Evolutionary conservation across 352 stramenopile species (phyloP).

Genomic region (Phytophthora aleatoria): DNA sequence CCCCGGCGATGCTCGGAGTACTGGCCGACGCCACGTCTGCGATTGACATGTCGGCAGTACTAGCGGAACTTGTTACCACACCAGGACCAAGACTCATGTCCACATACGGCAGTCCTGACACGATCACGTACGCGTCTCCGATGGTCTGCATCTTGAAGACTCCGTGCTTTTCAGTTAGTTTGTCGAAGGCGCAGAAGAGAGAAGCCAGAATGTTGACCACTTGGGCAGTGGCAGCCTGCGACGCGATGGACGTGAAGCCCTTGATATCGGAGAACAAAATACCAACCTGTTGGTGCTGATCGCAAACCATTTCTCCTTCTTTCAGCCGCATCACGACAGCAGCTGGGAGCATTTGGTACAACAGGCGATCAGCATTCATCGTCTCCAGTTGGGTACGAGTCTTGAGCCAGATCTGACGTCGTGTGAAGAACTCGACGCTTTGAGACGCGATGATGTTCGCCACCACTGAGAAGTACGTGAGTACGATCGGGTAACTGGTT

Average conservation of each 20-base stretch:
- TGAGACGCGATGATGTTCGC: slow-evolving; percentile 83
- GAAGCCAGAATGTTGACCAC: slow-evolving; percentile 92
- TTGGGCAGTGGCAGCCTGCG: slow-evolving; percentile 79
- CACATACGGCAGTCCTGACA: slow-evolving; percentile 84
- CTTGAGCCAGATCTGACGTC: slow-evolving; percentile 87
- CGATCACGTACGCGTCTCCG: slow-evolving; percentile 93
- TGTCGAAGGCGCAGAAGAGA: slow-evolving; percentile 93
- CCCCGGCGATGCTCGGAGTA: background rate
- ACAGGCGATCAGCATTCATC: slow-evolving; percentile 78
- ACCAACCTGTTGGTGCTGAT: slow-evolving; percentile 86
- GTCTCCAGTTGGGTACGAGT: slow-evolving; percentile 83
- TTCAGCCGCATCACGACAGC: slow-evolving; percentile 87
- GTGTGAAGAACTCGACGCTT: slow-evolving; percentile 82
- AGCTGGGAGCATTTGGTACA: slow-evolving; percentile 89
- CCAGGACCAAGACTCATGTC: slow-evolving; percentile 81
- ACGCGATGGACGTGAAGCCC: slow-evolving; percentile 91
- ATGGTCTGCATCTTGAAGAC: slow-evolving; percentile 96
- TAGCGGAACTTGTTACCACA: slow-evolving; percentile 32
- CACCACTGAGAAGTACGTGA: slow-evolving; percentile 82
- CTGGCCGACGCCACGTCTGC: slow-evolving; percentile 19
- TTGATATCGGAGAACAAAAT: slow-evolving; percentile 94
- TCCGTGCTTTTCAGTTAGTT: slow-evolving; percentile 91
- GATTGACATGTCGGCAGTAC: slow-evolving; percentile 28
- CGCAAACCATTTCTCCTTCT: slow-evolving; percentile 81
- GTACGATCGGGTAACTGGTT: slow-evolving; percentile 78